Evolutionary conservation across 2,329 filamentous ascomycete species (phyloP).

Genomic region (Ramularia endophylla): DNA sequence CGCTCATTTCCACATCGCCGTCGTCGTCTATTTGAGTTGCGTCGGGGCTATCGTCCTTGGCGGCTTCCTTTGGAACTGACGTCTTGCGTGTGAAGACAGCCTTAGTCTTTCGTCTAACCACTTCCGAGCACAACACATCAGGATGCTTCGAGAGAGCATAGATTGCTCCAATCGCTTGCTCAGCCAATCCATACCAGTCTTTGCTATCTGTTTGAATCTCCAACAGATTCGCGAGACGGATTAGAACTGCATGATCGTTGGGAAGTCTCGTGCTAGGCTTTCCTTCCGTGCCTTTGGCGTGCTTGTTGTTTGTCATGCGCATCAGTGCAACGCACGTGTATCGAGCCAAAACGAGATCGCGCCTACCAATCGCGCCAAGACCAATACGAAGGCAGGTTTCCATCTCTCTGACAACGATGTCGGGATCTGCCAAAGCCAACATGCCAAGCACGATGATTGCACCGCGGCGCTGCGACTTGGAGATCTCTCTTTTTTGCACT

Average conservation of each 20-base stretch:
- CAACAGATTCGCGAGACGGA: slow-evolving; percentile 73
- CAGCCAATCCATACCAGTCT: slow-evolving; percentile 89
- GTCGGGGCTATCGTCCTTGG: slow-evolving; percentile 21
- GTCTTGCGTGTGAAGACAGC: slow-evolving; percentile 64
- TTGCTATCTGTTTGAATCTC: slow-evolving; percentile 84
- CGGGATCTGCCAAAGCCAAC: slow-evolving; percentile 85
- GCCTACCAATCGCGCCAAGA: slow-evolving; percentile 70
- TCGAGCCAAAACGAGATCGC: slow-evolving; percentile 82
- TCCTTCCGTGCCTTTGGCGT: slow-evolving; percentile 64
- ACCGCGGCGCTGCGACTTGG: slow-evolving; percentile 79
- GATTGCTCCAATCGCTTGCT: slow-evolving; percentile 93
- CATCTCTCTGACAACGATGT: slow-evolving; percentile 92
- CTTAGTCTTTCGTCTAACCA: slow-evolving; percentile 80
- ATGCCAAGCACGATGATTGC: slow-evolving; percentile 96
- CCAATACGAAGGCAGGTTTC: slow-evolving; percentile 90
- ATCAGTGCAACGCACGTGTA: slow-evolving; percentile 92
- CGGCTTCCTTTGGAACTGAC: slow-evolving; percentile 21
- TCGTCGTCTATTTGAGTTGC: slow-evolving; percentile 28
- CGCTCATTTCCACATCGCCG: slow-evolving; percentile 34
- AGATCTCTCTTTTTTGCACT: slow-evolving; percentile 88
- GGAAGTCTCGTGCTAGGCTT: slow-evolving; percentile 68
- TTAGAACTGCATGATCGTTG: slow-evolving; percentile 86
- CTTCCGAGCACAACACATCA: slow-evolving; percentile 85
- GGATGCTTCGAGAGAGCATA: slow-evolving; percentile 92
- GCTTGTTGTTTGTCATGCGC: slow-evolving; percentile 79